These are phyloP conservation scores for Somion occarium DNA, from an alignment of 1,284 basidiomycete species.

Conservation along the genomic window DNA sequence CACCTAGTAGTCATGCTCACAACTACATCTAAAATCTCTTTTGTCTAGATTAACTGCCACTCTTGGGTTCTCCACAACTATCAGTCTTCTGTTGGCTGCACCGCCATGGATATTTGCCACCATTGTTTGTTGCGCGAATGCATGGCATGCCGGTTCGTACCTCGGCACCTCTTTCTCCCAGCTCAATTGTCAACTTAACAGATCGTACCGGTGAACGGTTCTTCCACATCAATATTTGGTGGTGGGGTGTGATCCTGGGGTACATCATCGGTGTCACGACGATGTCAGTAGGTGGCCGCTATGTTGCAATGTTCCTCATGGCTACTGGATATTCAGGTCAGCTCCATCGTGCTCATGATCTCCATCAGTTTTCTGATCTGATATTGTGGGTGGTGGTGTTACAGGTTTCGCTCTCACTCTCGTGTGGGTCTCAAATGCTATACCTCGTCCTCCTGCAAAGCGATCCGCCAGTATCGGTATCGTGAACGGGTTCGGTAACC, in stretches of 20 bases:
- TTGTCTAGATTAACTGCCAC: conserved; percentile 52
- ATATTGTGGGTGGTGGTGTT: too few species aligned
- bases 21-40: not conserved
- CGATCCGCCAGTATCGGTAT: conserved; percentile 43
- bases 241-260: conserved; percentile 58
- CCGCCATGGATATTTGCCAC: conserved; percentile 63
- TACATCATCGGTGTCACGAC: conserved; percentile 61
- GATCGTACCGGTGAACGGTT: conserved; percentile 62
- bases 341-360: conserved; percentile 19
- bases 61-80: conserved; percentile 57
- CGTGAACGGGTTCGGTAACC: conserved; percentile 37
- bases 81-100: conserved; percentile 56
- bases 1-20: not conserved
- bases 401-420: conserved; percentile 54
- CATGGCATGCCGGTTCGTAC: conserved; percentile 58
- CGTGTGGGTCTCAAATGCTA: conserved; percentile 59
- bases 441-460: conserved; percentile 62
- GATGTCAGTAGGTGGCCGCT: conserved; percentile 48
- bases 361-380: too few species aligned
- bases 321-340: conserved; percentile 48
- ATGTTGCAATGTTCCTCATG: conserved; percentile 65
- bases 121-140: conserved; percentile 50
- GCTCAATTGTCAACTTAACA: conserved; percentile 16
- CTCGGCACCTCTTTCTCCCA: conserved; percentile 1
- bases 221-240: conserved; percentile 59